Conservation (phyloP, 306 rosid species). For the Sphenostylis stenocarpa region DNA sequence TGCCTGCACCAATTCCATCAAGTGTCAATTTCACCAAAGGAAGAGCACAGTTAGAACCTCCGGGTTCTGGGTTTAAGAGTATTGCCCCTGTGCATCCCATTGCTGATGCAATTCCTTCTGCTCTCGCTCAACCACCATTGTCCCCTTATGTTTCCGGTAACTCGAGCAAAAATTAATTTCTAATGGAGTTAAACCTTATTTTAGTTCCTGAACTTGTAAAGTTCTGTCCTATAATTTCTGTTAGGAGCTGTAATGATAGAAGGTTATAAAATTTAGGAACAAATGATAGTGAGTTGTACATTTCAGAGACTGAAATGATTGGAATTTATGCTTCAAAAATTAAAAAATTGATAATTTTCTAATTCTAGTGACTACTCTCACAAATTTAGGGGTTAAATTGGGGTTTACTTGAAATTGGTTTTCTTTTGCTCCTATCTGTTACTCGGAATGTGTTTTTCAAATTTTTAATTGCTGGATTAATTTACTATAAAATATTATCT, state of each 20-base stretch:
- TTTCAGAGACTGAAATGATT: background rate
- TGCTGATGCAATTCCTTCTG: constrained; percentile 31
- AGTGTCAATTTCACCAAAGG: background rate
- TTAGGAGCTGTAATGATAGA: background rate
- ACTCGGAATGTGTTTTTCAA: background rate
- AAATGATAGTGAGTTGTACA: background rate
- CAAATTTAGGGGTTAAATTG: background rate
- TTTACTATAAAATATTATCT: background rate
- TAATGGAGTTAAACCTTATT: background rate
- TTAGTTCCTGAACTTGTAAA: background rate
- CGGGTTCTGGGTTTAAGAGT: background rate
- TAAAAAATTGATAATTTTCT: background rate
- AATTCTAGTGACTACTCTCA: background rate
- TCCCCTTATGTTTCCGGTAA: constrained; percentile 34
- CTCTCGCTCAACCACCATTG: constrained; percentile 24
- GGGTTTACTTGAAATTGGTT: background rate
- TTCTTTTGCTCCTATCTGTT: background rate
- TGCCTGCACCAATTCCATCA: constrained; percentile 11
- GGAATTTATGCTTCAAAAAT: background rate
- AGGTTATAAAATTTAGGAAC: background rate
- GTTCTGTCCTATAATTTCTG: background rate
- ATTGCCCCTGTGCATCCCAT: constrained; percentile 28
- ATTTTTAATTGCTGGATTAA: background rate
- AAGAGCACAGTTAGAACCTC: background rate
- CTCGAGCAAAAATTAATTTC: background rate